Conservation (phyloP, 768 basidiomycete species). For the Nevesoporus exiguus region DNA sequence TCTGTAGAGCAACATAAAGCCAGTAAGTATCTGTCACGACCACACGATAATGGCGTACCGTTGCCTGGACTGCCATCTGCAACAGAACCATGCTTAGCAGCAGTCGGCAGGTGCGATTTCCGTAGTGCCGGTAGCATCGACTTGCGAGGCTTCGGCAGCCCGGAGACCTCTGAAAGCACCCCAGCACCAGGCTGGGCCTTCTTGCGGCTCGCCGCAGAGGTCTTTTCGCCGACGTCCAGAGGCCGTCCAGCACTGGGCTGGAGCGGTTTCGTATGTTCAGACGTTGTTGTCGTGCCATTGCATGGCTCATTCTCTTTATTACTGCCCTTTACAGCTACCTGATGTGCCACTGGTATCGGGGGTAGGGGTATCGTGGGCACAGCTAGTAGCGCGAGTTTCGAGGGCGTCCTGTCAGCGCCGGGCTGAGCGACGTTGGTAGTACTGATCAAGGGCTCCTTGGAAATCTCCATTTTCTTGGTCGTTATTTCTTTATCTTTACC, state of each 20-base stretch:
- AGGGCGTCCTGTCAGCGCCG: conserved; percentile 3
- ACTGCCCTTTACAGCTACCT: background rate
- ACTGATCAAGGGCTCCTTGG: conserved; percentile 1
- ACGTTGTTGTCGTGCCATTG: conserved; percentile 2
- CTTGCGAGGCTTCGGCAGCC: conserved; percentile 5
- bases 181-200: conserved; percentile 6
- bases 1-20: background rate
- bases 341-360: background rate
- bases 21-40: background rate
- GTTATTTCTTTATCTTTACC: background rate
- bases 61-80: background rate
- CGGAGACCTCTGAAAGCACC: conserved; percentile 4
- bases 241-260: conserved; percentile 1
- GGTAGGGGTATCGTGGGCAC: conserved; percentile 1
- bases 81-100: background rate
- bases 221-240: background rate
- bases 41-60: background rate
- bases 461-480: background rate
- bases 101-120: background rate
- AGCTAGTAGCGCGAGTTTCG: background rate
- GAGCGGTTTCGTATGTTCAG: background rate
- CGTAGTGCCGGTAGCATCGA: conserved; percentile 13
- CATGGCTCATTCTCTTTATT: conserved; percentile 15
- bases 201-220: conserved; percentile 1
- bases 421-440: conserved; percentile 4